Evolutionary conservation across 2,329 filamentous ascomycete genomes (phyloP).

Genomic region (Penicillium sclerotiorum): DNA sequence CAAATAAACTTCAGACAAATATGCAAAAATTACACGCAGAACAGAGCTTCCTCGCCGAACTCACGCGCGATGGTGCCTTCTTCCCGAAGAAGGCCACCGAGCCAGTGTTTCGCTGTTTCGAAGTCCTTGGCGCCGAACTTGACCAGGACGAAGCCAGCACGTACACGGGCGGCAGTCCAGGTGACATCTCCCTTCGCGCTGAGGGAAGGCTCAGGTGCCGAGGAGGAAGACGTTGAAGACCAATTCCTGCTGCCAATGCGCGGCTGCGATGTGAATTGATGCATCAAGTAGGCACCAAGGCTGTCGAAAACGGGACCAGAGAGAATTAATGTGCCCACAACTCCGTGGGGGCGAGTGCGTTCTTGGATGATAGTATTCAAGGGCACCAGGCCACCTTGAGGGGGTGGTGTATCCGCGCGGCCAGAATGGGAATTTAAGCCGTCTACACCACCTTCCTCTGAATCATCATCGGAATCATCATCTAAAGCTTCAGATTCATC

Average conservation of each 20-base stretch:
- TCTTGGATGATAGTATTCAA: slow-evolving; percentile 39
- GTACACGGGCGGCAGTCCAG: slow-evolving; percentile 79
- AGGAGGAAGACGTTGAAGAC: slow-evolving; percentile 37
- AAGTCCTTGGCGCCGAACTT: slow-evolving; percentile 86
- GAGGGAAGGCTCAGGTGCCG: slow-evolving; percentile 37
- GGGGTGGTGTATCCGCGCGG: slow-evolving; percentile 17
- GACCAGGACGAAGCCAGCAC: slow-evolving; percentile 78
- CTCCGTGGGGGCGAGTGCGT: slow-evolving; percentile 73
- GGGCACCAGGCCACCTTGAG: slow-evolving; percentile 22
- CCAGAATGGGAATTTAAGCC: slow-evolving; percentile 15
- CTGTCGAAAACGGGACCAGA: slow-evolving; percentile 69
- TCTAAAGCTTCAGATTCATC: slow-evolving; percentile 42
- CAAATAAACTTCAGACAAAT: not conserved
- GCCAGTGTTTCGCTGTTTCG: slow-evolving; percentile 79
- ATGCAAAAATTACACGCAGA: slow-evolving; percentile 62
- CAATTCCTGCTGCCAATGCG: slow-evolving; percentile 83
- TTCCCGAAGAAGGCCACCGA: slow-evolving; percentile 71
- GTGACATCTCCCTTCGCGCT: slow-evolving; percentile 57
- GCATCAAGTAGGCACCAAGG: slow-evolving; percentile 73
- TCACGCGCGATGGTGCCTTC: slow-evolving; percentile 71
- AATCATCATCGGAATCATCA: slow-evolving; percentile 16
- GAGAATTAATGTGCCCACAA: slow-evolving; percentile 84
- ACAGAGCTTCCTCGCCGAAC: slow-evolving; percentile 79
- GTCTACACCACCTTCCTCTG: slow-evolving; percentile 35
- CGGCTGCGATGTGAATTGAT: slow-evolving; percentile 76